phyloP scores from a whole-genome alignment of 2,329 filamentous ascomycete genomes.

The Amauroascus niger region DNA sequence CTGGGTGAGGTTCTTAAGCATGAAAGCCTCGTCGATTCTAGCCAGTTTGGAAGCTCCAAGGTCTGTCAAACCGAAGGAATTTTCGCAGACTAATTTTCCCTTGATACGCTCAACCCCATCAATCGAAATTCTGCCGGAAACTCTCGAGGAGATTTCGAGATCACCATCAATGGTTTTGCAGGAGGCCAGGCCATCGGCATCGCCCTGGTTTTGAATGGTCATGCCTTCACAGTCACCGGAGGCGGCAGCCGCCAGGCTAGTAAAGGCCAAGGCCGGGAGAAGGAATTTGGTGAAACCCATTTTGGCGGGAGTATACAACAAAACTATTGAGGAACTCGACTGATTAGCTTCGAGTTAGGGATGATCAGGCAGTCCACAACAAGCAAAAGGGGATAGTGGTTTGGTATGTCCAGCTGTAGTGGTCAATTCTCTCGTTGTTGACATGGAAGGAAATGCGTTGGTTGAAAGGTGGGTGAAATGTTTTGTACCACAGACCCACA shows the following conservation, averaged over 20 bases:
- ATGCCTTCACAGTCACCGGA: constrained; percentile 18
- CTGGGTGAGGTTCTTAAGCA: constrained; percentile 56
- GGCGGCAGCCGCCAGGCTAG: constrained; percentile 35
- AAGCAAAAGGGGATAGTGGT: background rate
- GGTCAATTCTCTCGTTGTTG: no score
- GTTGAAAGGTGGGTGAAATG: background rate
- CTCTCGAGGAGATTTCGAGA: constrained; percentile 52
- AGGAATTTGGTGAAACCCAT: constrained; percentile 49
- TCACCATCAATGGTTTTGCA: constrained; percentile 63
- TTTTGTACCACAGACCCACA: background rate
- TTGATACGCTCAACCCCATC: constrained; percentile 52
- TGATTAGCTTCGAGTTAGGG: no score
- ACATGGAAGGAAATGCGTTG: background rate
- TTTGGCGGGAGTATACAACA: constrained; percentile 16
- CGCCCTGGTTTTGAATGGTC: constrained; percentile 50
- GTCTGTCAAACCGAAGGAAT: constrained; percentile 53
- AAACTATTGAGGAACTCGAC: background rate
- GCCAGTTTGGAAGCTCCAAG: constrained; percentile 53
- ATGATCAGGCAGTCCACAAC: background rate
- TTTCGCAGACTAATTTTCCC: constrained; percentile 44
- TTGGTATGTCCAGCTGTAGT: no score
- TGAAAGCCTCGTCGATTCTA: constrained; percentile 60
- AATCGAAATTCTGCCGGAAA: constrained; percentile 52
- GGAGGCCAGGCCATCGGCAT: constrained; percentile 51
- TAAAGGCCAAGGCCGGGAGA: constrained; percentile 47